A percentile compares a stretch with the other conserved stretches of the same genome.
These are phyloP conservation scores for Exsudoporus frostii DNA, from an alignment of 768 basidiomycete species.

Conservation along the genomic window DNA sequence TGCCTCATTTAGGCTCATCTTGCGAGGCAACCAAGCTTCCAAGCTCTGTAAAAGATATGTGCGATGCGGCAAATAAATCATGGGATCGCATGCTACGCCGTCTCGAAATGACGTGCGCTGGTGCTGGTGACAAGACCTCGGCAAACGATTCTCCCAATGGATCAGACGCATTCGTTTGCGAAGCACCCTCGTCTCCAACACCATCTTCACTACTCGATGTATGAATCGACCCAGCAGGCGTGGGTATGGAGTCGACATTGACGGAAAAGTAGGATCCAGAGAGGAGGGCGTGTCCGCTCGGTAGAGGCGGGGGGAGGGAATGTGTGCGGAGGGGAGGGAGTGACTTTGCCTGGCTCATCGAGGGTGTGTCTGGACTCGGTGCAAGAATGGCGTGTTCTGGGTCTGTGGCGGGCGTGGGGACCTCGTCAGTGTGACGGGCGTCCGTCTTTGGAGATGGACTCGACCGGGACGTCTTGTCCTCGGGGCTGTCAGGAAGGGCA, in stretches of 20 bases:
- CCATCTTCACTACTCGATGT: background rate
- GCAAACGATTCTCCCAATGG: slow-evolving; percentile 12
- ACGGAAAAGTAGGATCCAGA: background rate
- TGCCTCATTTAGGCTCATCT: background rate
- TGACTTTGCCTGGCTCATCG: background rate
- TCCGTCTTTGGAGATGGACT: background rate
- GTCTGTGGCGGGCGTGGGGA: background rate
- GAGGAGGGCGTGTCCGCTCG: background rate
- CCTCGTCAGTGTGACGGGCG: background rate
- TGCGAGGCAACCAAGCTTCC: slow-evolving; percentile 22
- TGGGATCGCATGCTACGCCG: slow-evolving; percentile 23
- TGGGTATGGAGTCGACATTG: background rate
- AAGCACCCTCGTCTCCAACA: background rate
- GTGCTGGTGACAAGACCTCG: slow-evolving; percentile 21
- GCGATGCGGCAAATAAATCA: slow-evolving; percentile 24
- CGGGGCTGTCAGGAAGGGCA: background rate
- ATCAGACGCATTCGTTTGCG: background rate
- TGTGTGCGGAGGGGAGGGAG: slow-evolving; percentile 7
- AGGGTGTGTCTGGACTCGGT: background rate
- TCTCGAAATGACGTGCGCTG: slow-evolving; percentile 2
- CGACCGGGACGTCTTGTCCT: background rate
- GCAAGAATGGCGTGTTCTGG: background rate
- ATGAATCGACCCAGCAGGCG: background rate
- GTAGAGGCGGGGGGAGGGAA: slow-evolving; percentile 9
- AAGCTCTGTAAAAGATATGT: slow-evolving; percentile 27